Conservation (phyloP, 2,329 filamentous ascomycete genomes). For the Penicillium sumatraense region DNA sequence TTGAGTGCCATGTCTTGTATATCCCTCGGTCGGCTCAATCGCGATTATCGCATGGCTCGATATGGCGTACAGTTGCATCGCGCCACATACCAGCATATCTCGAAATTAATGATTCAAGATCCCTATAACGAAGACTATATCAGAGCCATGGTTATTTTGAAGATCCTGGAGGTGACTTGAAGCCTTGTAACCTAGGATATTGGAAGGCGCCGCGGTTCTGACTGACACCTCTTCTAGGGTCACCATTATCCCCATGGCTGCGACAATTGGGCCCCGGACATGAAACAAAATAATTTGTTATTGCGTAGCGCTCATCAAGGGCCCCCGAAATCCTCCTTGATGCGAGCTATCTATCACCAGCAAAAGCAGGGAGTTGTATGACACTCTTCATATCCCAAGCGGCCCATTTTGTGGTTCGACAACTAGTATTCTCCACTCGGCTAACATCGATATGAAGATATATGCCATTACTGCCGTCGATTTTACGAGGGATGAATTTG, state of each 20-base stretch:
- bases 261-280: background rate
- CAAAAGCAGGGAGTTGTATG: slow-evolving; percentile 1
- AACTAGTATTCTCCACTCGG: background rate
- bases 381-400: too few relatives aligned
- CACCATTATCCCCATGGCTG: slow-evolving; percentile 1
- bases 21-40: slow-evolving; percentile 1
- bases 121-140: slow-evolving; percentile 4
- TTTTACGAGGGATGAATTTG: background rate
- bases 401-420: too few relatives aligned
- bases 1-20: background rate
- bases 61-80: slow-evolving; percentile 1
- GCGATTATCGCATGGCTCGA: slow-evolving; percentile 2
- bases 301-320: background rate
- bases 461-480: background rate
- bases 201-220: too few relatives aligned
- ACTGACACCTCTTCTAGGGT: background rate
- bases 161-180: background rate
- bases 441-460: background rate
- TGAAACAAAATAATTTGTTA: background rate
- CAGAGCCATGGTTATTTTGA: background rate
- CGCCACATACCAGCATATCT: background rate
- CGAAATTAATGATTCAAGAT: slow-evolving; percentile 3
- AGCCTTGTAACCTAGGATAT: background rate
- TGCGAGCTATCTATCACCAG: slow-evolving; percentile 2
- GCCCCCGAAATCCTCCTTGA: background rate